Evolutionary conservation across 257 asterid species (phyloP).

Genomic region (Solanum lycopersicoides): DNA sequence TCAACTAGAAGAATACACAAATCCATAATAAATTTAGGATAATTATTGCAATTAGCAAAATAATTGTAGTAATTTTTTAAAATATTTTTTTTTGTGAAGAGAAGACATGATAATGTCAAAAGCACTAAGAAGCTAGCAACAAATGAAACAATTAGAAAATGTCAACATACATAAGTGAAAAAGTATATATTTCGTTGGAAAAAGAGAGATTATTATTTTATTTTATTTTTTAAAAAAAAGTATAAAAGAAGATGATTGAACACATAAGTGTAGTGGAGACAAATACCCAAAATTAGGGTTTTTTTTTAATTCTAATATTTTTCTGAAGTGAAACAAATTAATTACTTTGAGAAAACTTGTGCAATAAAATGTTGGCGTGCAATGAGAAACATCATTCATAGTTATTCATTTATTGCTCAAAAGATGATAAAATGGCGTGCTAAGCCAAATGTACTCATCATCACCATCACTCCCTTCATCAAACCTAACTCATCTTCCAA

Average conservation of each 20-base stretch:
- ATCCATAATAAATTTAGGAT: neutral
- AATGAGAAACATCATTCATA: slow-evolving; percentile 23
- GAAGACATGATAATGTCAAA: neutral
- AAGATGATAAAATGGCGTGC: slow-evolving; percentile 23
- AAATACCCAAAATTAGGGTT: slow-evolving; percentile 12
- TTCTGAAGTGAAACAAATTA: neutral
- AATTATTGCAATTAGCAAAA: neutral
- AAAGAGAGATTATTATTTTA: neutral
- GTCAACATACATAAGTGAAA: neutral
- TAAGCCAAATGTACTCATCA: slow-evolving; percentile 12
- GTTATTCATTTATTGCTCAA: neutral
- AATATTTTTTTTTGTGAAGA: neutral
- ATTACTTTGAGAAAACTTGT: slow-evolving; percentile 7
- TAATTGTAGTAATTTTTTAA: neutral
- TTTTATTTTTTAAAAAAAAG: neutral
- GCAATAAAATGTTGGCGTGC: slow-evolving; percentile 25
- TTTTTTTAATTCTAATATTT: no score
- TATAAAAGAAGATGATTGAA: slow-evolving; percentile 13
- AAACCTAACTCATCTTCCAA: neutral
- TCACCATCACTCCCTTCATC: slow-evolving; percentile 7
- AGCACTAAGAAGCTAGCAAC: neutral
- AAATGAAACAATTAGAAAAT: neutral
- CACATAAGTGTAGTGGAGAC: neutral
- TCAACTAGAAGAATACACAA: neutral
- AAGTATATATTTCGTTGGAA: neutral